Base-by-base conservation (phyloP, 768 basidiomycete species). In the Boletus tylopilopsis region DNA sequence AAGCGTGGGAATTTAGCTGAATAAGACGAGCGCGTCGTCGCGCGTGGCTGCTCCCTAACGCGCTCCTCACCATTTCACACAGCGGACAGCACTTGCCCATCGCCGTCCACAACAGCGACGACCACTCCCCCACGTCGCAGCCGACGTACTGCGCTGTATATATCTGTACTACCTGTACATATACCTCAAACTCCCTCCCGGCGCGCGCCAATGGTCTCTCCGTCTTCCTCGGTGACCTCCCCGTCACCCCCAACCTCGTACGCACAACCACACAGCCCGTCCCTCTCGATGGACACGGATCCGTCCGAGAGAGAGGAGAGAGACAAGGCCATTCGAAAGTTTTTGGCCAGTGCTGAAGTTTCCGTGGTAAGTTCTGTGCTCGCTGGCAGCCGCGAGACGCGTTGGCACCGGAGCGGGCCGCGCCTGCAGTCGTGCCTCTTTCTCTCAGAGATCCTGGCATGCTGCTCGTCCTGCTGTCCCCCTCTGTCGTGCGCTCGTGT, bases 201-300 rank as follows among this genome's bases (percentile, higher is more conserved):
- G 61, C 68, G 68, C 66, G 66, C 66, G 52, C 54, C 61, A 59
- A 90, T 90, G 88, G 82, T 86, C 61, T 84, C 87, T 33, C 85
- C 89, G 49, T 81, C 85, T 53, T 90, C 87, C 59, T 87, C 87
- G 54, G 78, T 85, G 60, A 90, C 89, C 64, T 89, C 88, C 50
- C 82, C 85, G 61, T 91, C 89, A 42, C 89, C 89, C 22, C 83
- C 84, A 55, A 74, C 83, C 66, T 68, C 78, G 64, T 86, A 79
- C 73, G 72, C 81, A 50, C 75, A 76, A 50, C 76, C 68, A 29
- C 57, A 70, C 67, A 67, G 70, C 39, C 61, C 71, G 47, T 68
- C 70, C 25, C 58, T 73, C 57, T 69, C 73, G 51, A 66, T 67
- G 13, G 76, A 79, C 61, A 61, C 71, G 29, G 66, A 69, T 45